phyloP scores from a whole-genome alignment of 2,329 filamentous ascomycete genomes.

The Epichloe baconii region DNA sequence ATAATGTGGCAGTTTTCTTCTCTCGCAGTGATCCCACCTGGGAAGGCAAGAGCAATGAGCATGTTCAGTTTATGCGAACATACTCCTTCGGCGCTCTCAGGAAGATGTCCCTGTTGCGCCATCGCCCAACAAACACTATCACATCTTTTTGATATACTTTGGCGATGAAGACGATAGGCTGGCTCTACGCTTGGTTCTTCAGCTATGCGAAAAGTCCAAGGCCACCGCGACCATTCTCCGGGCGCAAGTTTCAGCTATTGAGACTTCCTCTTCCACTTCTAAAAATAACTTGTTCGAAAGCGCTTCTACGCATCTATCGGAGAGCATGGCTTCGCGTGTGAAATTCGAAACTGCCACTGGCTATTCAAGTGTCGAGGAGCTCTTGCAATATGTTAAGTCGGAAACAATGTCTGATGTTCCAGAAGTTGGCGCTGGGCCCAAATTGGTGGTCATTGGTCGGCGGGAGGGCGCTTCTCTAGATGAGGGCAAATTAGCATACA shows the following conservation, averaged over 20 bases:
- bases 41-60: constrained; percentile 18
- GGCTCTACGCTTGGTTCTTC: constrained; percentile 69
- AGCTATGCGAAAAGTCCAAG: constrained; percentile 66
- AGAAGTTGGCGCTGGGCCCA: constrained; percentile 6
- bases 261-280: constrained; percentile 1
- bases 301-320: constrained; percentile 5
- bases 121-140: constrained; percentile 57
- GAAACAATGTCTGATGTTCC: constrained; percentile 4
- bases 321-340: constrained; percentile 8
- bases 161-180: constrained; percentile 71
- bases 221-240: constrained; percentile 65
- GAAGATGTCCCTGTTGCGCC: constrained; percentile 45
- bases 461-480: constrained; percentile 9
- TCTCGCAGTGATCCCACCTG: constrained; percentile 40
- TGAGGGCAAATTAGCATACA: constrained; percentile 11
- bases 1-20: constrained; percentile 70
- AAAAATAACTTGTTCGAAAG: constrained; percentile 6
- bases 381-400: constrained; percentile 10
- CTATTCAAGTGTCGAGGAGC: constrained; percentile 10
- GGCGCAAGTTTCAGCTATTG: background rate
- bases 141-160: constrained; percentile 78
- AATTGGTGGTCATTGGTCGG: constrained; percentile 13
- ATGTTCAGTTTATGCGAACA: constrained; percentile 31
- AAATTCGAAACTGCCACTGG: constrained; percentile 10
- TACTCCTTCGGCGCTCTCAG: constrained; percentile 43